These are phyloP conservation scores for Solanum hybrid DNA, from an alignment of 305 asterid genomes.

Conservation along the genomic window DNA sequence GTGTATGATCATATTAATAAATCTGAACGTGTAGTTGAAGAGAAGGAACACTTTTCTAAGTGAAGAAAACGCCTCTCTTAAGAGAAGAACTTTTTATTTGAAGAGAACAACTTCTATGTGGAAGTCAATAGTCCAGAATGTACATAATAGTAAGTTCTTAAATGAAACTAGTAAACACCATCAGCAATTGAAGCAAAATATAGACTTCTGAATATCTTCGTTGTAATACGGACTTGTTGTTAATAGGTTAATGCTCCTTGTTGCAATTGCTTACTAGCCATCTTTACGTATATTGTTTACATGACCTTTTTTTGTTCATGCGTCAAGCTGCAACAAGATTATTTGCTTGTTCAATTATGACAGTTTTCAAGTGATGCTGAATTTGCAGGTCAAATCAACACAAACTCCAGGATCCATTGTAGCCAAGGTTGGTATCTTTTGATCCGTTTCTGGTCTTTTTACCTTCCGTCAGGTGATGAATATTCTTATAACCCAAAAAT, in stretches of 20 bases:
- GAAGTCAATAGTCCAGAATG: not conserved
- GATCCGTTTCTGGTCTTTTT: not conserved
- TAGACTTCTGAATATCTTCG: not conserved
- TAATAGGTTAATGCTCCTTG: not conserved
- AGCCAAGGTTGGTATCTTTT: conserved; percentile 43
- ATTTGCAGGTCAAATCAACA: conserved; percentile 47
- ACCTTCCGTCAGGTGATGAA: not conserved
- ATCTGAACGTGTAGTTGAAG: not conserved
- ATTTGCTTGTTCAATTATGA: not conserved
- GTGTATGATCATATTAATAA: not conserved
- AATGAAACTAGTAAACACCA: not conserved
- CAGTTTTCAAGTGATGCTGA: conserved; percentile 4
- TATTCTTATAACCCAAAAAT: not conserved
- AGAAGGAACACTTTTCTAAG: not conserved
- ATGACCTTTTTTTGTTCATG: not conserved
- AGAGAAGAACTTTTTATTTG: not conserved
- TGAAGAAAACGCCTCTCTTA: no score
- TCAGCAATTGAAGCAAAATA: not conserved
- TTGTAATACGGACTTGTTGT: not conserved
- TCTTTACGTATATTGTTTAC: not conserved
- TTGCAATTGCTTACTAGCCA: not conserved
- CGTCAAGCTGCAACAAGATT: not conserved
- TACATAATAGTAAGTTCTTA: not conserved
- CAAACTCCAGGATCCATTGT: conserved; percentile 40
- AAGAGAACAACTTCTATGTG: not conserved